Base-by-base conservation (phyloP, 352 stramenopile genomes). In the Phytopythium litorale region DNA sequence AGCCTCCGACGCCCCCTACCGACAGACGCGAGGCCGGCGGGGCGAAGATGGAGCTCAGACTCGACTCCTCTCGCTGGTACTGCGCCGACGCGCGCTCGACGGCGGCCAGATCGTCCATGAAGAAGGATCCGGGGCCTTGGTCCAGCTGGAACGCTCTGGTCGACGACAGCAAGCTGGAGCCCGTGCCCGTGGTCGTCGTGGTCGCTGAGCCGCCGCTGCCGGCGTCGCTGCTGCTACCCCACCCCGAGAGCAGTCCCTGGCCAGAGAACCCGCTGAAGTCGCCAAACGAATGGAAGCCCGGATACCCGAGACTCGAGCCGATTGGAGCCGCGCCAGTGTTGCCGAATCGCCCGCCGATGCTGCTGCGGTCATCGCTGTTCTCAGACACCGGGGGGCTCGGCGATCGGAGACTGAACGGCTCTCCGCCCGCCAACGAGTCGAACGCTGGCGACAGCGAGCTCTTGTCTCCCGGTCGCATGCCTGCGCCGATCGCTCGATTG, bases 11-110 rank as follows among this genome's bases (percentile, higher is more conserved):
- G 51, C 64, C 58, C 68, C 42, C 56, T 9, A 28, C 66, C 25
- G 69, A 55, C 21, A 45, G 46, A 7, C 38, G 58, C 54, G 71
- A 70, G 19, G 67, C 62, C 18, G 71, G 65, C 0, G 66, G 55
- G 16, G 58, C 60, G 43, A 94, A 72, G 51, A 94, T 86, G 3
- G 81, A 71, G 37, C 81, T 94, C 61, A 94, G 70, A 66, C 82
- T 94, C 55, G 85, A 94, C 37, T 75, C 72, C 28, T 80, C 72
- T 33, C 88, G 81, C 61, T 89, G 81, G 63, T 92, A 94, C 56
- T 77, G 67, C 35, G 79, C 66, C 28, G 71, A 87, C 45, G 88
- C 81, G 9, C 73, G 79, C 61, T 94, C 85, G 13, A 94, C 71
- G 21, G 83, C 85, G 7, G 72, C 81, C 73, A 94, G 71, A 53